These are phyloP conservation scores for Scleroderma citrinum DNA, from an alignment of 768 basidiomycete genomes.

Conservation along the genomic window DNA sequence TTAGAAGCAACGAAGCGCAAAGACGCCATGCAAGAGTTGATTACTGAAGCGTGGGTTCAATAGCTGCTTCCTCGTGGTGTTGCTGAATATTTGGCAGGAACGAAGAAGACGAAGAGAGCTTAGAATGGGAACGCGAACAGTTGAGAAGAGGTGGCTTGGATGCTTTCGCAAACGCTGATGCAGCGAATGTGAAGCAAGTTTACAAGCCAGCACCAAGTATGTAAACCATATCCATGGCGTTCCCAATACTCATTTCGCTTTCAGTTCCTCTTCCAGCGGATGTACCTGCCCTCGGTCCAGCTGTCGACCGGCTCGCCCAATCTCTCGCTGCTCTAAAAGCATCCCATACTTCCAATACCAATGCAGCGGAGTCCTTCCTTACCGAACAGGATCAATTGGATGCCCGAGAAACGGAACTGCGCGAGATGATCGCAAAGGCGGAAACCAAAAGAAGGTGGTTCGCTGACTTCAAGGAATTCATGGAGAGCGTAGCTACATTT, in stretches of 20 bases:
- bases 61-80: background rate
- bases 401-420: slow-evolving; percentile 63
- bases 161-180: slow-evolving; percentile 31
- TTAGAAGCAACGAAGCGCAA: slow-evolving; percentile 59
- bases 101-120: slow-evolving; percentile 79
- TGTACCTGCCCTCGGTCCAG: slow-evolving; percentile 58
- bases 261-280: slow-evolving; percentile 62
- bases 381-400: slow-evolving; percentile 63
- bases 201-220: slow-evolving; percentile 74
- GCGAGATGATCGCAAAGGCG: slow-evolving; percentile 65
- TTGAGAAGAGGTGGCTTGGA: slow-evolving; percentile 65
- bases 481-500: slow-evolving; percentile 79
- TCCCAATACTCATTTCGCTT: slow-evolving; percentile 10
- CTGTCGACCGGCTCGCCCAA: slow-evolving; percentile 55
- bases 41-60: slow-evolving; percentile 66
- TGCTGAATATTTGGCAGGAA: slow-evolving; percentile 37
- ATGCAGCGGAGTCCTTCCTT: slow-evolving; percentile 49
- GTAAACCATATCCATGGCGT: slow-evolving; percentile 12
- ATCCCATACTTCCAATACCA: slow-evolving; percentile 61
- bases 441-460: slow-evolving; percentile 85
- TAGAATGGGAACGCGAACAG: slow-evolving; percentile 84
- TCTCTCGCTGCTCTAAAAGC: slow-evolving; percentile 54
- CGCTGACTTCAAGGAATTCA: slow-evolving; percentile 67
- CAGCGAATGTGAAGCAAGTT: slow-evolving; percentile 40
- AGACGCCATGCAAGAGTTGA: slow-evolving; percentile 73